Conservation (phyloP, 352 stramenopile species). For the Saprolegnia parasitica region DNA sequence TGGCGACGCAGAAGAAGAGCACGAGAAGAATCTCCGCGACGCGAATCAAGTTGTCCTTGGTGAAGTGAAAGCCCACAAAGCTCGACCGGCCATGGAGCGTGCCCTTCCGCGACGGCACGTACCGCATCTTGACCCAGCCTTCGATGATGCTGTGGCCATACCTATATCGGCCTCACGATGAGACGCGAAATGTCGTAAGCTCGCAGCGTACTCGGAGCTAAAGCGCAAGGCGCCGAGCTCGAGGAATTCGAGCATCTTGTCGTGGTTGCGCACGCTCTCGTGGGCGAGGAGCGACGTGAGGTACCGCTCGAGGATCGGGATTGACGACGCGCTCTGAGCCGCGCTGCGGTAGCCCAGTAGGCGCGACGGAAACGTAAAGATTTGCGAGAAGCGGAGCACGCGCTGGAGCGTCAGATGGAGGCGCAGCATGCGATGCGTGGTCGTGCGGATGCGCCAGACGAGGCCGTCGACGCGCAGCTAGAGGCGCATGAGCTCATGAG, state of each 20-base stretch:
- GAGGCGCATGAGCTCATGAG: neutral
- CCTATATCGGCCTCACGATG: neutral
- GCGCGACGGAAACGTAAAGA: slow-evolving; percentile 23
- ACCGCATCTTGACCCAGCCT: slow-evolving; percentile 29
- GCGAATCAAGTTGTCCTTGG: slow-evolving; percentile 28
- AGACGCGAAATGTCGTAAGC: neutral
- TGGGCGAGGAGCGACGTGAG: slow-evolving; percentile 8
- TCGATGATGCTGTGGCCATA: slow-evolving; percentile 17
- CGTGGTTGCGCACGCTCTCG: slow-evolving; percentile 14
- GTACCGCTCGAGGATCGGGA: slow-evolving; percentile 13
- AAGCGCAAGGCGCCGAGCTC: slow-evolving; percentile 24
- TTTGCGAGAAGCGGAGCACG: slow-evolving; percentile 20
- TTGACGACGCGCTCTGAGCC: neutral
- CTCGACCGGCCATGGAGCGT: slow-evolving; percentile 26
- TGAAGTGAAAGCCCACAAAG: slow-evolving; percentile 28
- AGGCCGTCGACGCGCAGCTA: slow-evolving; percentile 7
- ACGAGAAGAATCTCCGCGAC: slow-evolving; percentile 8
- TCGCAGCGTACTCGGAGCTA: neutral
- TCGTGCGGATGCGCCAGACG: slow-evolving; percentile 26
- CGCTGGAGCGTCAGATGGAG: slow-evolving; percentile 21
- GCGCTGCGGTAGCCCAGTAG: slow-evolving; percentile 1
- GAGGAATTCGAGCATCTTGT: slow-evolving; percentile 21
- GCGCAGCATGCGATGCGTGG: slow-evolving; percentile 1
- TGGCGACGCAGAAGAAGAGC: slow-evolving; percentile 17
- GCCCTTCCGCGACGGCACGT: slow-evolving; percentile 26